These are phyloP conservation scores for Penicillium pancosmium DNA, from an alignment of 495 filamentous ascomycete species.

Conservation along the genomic window DNA sequence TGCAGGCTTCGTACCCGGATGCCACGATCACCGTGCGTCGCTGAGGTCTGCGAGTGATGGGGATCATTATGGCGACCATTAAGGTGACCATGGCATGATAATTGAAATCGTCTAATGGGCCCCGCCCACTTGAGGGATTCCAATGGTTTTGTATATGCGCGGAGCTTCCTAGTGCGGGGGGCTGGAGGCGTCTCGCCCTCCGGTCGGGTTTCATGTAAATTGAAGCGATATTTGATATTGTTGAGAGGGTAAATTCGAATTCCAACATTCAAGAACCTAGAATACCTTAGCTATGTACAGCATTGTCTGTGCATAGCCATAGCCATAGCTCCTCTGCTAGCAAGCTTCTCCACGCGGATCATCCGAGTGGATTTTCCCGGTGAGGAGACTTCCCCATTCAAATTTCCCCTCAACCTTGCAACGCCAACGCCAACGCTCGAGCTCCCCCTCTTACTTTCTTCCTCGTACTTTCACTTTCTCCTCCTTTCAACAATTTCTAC, in stretches of 20 bases:
- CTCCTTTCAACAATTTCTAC: not conserved
- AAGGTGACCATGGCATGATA: too few species aligned
- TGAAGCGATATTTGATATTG: not conserved
- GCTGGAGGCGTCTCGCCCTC: too few species aligned
- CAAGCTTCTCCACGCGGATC: conserved; percentile 3
- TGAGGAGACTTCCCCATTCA: not conserved
- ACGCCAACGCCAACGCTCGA: not conserved
- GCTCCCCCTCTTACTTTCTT: not conserved
- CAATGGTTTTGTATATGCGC: too few species aligned
- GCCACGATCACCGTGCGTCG: conserved; percentile 37
- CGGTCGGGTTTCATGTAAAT: not conserved
- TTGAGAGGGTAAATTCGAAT: too few species aligned
- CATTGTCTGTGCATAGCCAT: not conserved
- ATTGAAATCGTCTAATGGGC: too few species aligned
- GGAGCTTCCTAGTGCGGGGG: too few species aligned
- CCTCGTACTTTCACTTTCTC: not conserved
- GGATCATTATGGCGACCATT: not conserved
- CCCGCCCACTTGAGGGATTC: too few species aligned
- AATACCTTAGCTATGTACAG: too few species aligned
- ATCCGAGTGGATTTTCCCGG: conserved; percentile 12
- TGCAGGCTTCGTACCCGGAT: conserved; percentile 34
- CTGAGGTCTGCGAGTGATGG: conserved; percentile 14
- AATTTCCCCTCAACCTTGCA: not conserved
- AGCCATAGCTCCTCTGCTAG: too few species aligned
- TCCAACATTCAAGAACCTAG: too few species aligned